Conservation (phyloP, 1,139 yeast species). For the Yamadazyma jaroonii region DNA sequence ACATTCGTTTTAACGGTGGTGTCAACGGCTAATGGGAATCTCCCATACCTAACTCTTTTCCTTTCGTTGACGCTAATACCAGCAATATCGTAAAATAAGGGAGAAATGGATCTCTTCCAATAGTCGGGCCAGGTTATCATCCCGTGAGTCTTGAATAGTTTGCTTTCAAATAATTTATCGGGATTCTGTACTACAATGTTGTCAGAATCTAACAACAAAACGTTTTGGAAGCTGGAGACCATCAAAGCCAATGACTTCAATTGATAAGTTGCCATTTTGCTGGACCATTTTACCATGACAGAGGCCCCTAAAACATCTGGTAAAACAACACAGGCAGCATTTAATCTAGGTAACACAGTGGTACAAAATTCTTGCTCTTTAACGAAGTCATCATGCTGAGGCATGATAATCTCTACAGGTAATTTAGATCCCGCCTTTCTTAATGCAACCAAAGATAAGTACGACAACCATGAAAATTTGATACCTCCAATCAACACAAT, state of each 20-base stretch:
- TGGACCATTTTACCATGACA: slow-evolving; percentile 31
- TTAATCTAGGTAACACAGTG: slow-evolving; percentile 20
- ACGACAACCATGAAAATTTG: slow-evolving; percentile 38
- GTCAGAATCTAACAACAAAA: slow-evolving; percentile 42
- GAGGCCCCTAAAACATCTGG: slow-evolving; percentile 36
- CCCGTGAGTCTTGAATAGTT: slow-evolving; percentile 54
- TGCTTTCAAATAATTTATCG: slow-evolving; percentile 46
- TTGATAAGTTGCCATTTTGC: slow-evolving; percentile 32
- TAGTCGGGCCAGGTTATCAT: slow-evolving; percentile 81
- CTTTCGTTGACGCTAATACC: slow-evolving; percentile 34
- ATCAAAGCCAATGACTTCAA: slow-evolving; percentile 34
- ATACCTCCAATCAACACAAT: slow-evolving; percentile 40
- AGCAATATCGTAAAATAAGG: slow-evolving; percentile 65
- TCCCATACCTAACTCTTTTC: slow-evolving; percentile 22
- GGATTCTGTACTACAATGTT: slow-evolving; percentile 37
- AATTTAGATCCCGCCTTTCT: slow-evolving; percentile 34
- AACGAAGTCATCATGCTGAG: slow-evolving; percentile 30
- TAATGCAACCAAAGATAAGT: slow-evolving; percentile 31
- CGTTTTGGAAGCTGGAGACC: slow-evolving; percentile 41
- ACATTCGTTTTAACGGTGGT: slow-evolving; percentile 7
- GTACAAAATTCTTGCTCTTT: slow-evolving; percentile 27
- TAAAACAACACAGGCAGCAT: slow-evolving; percentile 31
- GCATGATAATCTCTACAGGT: slow-evolving; percentile 40
- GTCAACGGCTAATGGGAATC: slow-evolving; percentile 20
- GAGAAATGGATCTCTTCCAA: slow-evolving; percentile 75